These are phyloP conservation scores for Rhamnella rubrinervis DNA, from an alignment of 331 rosid species.

Conservation along the genomic window DNA sequence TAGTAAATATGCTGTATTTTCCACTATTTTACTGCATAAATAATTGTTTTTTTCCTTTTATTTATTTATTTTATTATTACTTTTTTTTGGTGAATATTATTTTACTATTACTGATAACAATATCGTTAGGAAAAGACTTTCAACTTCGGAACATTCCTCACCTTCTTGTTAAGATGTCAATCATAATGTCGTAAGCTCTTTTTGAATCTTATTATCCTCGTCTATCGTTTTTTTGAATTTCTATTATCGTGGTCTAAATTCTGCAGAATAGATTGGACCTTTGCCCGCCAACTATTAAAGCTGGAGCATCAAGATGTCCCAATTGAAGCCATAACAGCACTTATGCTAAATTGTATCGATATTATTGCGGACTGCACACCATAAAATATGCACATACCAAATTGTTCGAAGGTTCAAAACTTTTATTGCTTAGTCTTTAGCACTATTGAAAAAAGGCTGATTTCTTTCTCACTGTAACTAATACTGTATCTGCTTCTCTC, in stretches of 20 bases:
- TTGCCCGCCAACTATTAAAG: constrained; percentile 23
- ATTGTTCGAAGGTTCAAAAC: not conserved
- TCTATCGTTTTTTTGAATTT: not conserved
- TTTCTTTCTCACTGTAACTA: not conserved
- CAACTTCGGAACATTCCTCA: too few species aligned
- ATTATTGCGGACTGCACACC: too few species aligned
- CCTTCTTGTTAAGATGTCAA: too few species aligned
- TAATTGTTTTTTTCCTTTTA: too few species aligned
- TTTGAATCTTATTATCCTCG: too few species aligned
- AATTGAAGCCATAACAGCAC: constrained; percentile 22
- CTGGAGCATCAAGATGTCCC: constrained; percentile 25
- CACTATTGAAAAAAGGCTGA: not conserved
- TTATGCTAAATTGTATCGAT: not conserved
- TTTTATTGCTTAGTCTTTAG: not conserved
- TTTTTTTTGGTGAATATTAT: too few species aligned
- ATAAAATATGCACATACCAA: not conserved
- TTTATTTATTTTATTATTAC: too few species aligned
- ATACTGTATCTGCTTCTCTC: too few species aligned
- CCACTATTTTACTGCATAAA: too few species aligned
- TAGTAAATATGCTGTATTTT: too few species aligned
- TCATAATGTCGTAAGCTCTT: not conserved
- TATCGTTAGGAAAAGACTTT: too few species aligned
- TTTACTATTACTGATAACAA: too few species aligned
- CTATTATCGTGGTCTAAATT: not conserved
- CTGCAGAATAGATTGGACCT: constrained; percentile 37